Evolutionary conservation across 371 early-diverging fungal species (phyloP).

Genomic region (Parasitella parasitica): DNA sequence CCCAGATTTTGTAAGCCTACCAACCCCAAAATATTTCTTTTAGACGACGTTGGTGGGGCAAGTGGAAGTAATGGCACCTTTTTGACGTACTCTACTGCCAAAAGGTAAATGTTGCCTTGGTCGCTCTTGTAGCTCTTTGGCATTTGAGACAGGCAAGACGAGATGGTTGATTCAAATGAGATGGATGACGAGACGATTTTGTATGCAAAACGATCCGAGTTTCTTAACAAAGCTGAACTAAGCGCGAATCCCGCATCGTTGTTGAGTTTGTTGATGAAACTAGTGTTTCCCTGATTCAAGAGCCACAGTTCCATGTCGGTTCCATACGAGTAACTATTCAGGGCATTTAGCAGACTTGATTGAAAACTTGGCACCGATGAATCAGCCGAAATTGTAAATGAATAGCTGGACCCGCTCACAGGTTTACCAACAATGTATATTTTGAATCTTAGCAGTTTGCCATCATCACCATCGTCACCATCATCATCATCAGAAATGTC

Average conservation of each 20-base stretch:
- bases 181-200: slow-evolving; percentile 1
- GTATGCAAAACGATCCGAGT: neutral
- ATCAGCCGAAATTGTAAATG: slow-evolving; percentile 2
- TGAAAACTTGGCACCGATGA: neutral
- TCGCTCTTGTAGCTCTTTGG: neutral
- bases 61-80: neutral
- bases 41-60: slow-evolving; percentile 17
- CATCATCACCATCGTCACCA: neutral
- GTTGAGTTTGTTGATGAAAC: neutral
- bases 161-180: neutral
- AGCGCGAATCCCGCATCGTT: neutral
- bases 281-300: neutral
- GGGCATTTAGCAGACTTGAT: neutral
- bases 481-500: neutral
- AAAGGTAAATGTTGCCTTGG: neutral
- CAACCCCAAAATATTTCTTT: slow-evolving; percentile 38
- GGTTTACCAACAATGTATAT: neutral
- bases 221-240: neutral
- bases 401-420: neutral
- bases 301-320: slow-evolving; percentile 3
- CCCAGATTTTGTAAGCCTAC: slow-evolving; percentile 91
- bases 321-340: neutral
- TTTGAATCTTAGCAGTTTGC: neutral
- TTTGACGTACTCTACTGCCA: neutral
- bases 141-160: neutral